phyloP scores from a whole-genome alignment of 495 filamentous ascomycete species.

The Achaetomiella virescens region DNA sequence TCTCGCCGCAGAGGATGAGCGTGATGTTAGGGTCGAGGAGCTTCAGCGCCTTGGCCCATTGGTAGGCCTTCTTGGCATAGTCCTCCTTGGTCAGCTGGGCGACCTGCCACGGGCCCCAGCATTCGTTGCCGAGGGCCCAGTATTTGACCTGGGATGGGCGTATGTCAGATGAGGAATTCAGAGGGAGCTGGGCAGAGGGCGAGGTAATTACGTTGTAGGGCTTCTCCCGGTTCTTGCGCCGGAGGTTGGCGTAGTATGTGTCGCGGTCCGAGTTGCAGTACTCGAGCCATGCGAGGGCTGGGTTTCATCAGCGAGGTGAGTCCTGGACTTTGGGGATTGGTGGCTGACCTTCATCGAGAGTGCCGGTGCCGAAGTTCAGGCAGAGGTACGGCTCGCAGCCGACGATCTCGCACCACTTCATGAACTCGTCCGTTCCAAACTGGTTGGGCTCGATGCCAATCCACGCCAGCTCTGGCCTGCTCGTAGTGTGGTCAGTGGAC shows the following conservation, averaged over 20 bases:
- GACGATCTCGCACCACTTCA: constrained; percentile 67
- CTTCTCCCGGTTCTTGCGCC: constrained; percentile 60
- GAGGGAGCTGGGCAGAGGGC: not conserved
- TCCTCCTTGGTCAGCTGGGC: constrained; percentile 67
- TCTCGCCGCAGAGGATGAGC: constrained; percentile 67
- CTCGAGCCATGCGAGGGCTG: constrained; percentile 69
- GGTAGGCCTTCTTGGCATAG: constrained; percentile 67
- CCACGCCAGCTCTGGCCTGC: constrained; percentile 64
- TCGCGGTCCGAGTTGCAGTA: constrained; percentile 70
- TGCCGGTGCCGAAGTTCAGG: constrained; percentile 70
- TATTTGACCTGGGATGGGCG: constrained; percentile 31
- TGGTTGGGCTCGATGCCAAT: constrained; percentile 65
- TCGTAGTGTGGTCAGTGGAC: not conserved
- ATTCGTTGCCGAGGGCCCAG: constrained; percentile 64
- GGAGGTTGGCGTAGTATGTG: constrained; percentile 73
- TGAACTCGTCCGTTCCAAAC: constrained; percentile 79
- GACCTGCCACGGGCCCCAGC: constrained; percentile 76
- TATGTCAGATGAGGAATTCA: not conserved
- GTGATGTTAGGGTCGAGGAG: constrained; percentile 61
- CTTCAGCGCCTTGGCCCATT: constrained; percentile 78
- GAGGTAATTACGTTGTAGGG: constrained; percentile 60
- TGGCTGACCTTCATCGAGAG: constrained; percentile 52
- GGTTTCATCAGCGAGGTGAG: not conserved
- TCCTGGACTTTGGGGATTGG: not conserved
- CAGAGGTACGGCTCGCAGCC: constrained; percentile 65